Conservation (phyloP, 1,139 yeast species). For the Meyerozyma carpophila region DNA sequence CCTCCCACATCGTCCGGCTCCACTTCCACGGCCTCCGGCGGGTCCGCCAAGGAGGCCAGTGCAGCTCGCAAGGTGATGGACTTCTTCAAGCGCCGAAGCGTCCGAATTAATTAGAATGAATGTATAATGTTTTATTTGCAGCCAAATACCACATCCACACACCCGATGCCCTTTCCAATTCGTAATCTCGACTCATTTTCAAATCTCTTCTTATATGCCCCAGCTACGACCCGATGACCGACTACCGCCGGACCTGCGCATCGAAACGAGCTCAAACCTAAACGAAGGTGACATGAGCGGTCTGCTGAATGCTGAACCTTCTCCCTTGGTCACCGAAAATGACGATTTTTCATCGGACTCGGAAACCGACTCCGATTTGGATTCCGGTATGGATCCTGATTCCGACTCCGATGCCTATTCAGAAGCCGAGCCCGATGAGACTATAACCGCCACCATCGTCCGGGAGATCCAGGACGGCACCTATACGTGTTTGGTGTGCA, state of each 20-base stretch:
- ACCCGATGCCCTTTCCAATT: not conserved
- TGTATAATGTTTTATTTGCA: constrained; percentile 2
- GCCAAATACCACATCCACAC: not conserved
- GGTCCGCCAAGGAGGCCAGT: constrained; percentile 48
- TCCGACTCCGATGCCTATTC: constrained; percentile 7
- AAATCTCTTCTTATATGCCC: not conserved
- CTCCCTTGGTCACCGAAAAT: not conserved
- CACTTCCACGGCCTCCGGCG: not conserved
- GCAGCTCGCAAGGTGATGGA: constrained; percentile 78
- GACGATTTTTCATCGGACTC: not conserved
- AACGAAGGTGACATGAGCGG: not conserved
- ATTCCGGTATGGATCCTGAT: constrained; percentile 1
- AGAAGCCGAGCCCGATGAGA: constrained; percentile 16
- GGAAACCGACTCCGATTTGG: not conserved
- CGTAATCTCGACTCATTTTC: not conserved
- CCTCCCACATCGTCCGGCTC: not conserved
- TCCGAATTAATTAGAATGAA: constrained; percentile 20
- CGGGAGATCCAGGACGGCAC: constrained; percentile 61
- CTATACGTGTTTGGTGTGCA: constrained; percentile 78
- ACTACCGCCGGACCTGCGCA: not conserved
- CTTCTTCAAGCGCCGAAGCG: constrained; percentile 74
- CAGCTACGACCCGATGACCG: not conserved
- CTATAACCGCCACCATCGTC: constrained; percentile 34
- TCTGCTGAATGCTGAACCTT: not conserved
- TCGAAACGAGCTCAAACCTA: not conserved